Evolutionary conservation across 1,139 yeast species (phyloP).

Genomic region (Scheffersomyces cryptocercus): DNA sequence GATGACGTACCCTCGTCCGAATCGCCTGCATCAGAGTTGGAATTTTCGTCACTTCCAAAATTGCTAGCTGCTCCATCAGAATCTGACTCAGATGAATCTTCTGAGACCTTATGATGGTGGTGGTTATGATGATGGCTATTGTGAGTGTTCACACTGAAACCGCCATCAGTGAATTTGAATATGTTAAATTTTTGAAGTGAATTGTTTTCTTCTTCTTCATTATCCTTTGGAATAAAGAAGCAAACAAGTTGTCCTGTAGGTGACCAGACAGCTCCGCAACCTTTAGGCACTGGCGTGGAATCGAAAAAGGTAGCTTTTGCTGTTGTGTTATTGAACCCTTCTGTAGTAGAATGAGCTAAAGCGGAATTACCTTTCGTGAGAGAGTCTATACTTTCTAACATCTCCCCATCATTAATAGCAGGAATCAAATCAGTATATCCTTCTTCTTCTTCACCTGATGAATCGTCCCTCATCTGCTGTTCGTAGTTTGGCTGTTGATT

Average conservation of each 20-base stretch:
- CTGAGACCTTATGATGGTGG: conserved; percentile 9
- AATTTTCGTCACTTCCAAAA: conserved; percentile 2
- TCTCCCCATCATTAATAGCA: conserved; percentile 21
- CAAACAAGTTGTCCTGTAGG: conserved; percentile 77
- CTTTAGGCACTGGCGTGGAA: conserved; percentile 88
- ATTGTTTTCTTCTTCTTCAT: conserved; percentile 28
- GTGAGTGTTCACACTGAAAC: conserved; percentile 26
- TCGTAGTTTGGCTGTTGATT: conserved; percentile 35
- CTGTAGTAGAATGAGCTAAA: conserved; percentile 2
- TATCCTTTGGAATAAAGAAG: conserved; percentile 67
- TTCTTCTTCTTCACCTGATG: conserved; percentile 36
- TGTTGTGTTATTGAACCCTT: conserved; percentile 4
- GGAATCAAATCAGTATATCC: conserved; percentile 37
- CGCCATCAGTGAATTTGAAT: conserved; percentile 43
- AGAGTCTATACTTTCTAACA: conserved; percentile 8
- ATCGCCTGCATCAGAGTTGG: conserved; percentile 5
- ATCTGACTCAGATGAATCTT: conserved; percentile 13
- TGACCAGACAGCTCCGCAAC: conserved; percentile 92
- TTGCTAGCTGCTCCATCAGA: conserved; percentile 13
- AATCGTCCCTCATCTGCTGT: conserved; percentile 18
- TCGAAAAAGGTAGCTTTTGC: conserved; percentile 45
- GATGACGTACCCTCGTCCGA: conserved; percentile 20
- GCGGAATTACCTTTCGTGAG: conserved; percentile 2
- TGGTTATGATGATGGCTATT: conserved; percentile 16
- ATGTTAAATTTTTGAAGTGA: conserved; percentile 34